phyloP scores from a whole-genome alignment of 1,139 yeast genomes.

The Cylindricascospora bacillispora region DNA sequence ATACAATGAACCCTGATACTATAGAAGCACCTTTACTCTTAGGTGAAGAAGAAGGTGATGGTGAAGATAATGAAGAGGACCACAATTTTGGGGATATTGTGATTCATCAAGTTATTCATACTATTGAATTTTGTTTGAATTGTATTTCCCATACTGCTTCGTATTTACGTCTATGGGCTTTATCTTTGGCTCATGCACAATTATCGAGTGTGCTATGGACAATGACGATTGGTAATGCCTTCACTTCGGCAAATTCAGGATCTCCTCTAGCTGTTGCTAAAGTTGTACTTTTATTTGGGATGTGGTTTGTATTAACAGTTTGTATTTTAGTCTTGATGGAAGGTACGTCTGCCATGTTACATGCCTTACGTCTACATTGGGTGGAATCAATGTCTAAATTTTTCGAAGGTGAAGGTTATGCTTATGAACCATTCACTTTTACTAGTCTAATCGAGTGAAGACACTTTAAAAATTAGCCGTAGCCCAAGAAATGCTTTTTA shows the following conservation, averaged over 20 bases:
- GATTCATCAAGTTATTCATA: conserved; percentile 96
- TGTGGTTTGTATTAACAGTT: conserved; percentile 91
- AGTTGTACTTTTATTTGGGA: conserved; percentile 71
- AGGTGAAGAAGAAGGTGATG: conserved; percentile 40
- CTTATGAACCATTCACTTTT: conserved; percentile 74
- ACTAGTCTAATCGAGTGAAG: conserved; percentile 9
- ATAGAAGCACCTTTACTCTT: no score
- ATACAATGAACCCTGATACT: conserved; percentile 8
- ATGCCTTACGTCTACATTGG: conserved; percentile 94
- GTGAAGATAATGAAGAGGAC: conserved; percentile 25
- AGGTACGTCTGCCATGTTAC: conserved; percentile 98
- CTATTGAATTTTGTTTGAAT: conserved; percentile 94
- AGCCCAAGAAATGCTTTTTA: background rate
- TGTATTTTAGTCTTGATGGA: conserved; percentile 92
- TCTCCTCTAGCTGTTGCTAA: conserved; percentile 43
- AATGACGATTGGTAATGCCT: conserved; percentile 83
- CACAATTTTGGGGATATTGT: conserved; percentile 76
- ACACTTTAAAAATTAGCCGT: background rate
- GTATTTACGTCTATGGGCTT: conserved; percentile 91
- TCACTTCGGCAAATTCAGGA: conserved; percentile 51
- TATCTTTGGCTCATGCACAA: conserved; percentile 95
- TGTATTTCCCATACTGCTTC: conserved; percentile 98
- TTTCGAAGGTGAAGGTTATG: conserved; percentile 89
- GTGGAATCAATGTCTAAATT: conserved; percentile 98
- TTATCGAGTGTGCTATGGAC: conserved; percentile 89